Evolutionary conservation across 1,284 basidiomycete genomes (phyloP).

Genomic region (Pseudozyma pruni): DNA sequence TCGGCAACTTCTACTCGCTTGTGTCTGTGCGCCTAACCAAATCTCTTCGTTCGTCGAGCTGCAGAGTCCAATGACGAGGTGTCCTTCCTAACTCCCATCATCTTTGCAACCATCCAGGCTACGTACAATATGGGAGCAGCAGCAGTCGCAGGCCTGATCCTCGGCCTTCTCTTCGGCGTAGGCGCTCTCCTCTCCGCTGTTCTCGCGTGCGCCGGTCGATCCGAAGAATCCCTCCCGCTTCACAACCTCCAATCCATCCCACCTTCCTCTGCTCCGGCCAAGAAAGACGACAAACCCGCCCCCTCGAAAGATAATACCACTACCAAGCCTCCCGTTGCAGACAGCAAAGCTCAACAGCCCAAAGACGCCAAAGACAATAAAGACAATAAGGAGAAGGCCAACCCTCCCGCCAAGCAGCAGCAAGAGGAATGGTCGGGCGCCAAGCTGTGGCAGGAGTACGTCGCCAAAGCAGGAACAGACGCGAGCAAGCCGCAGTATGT

Average conservation of each 20-base stretch:
- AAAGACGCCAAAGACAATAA: conserved; percentile 3
- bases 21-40: conserved; percentile 2
- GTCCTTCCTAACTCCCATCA: background rate
- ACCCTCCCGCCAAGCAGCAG: background rate
- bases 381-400: conserved; percentile 4
- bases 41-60: background rate
- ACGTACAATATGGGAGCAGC: conserved; percentile 20
- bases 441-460: conserved; percentile 24
- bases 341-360: background rate
- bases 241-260: conserved; percentile 18
- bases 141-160: conserved; percentile 31
- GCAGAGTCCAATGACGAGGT: background rate
- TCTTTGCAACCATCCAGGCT: background rate
- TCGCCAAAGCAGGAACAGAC: conserved; percentile 5
- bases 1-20: background rate
- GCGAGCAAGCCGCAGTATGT: conserved; percentile 22
- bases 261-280: conserved; percentile 1
- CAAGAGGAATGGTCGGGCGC: conserved; percentile 28
- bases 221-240: conserved; percentile 22
- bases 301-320: background rate
- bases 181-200: conserved; percentile 26
- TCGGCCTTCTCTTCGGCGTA: conserved; percentile 23
- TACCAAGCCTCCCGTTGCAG: background rate
- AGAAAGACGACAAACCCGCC: background rate
- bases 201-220: conserved; percentile 23